Base-by-base conservation (phyloP, 768 basidiomycete species). In the Russula griseocarnosa region DNA sequence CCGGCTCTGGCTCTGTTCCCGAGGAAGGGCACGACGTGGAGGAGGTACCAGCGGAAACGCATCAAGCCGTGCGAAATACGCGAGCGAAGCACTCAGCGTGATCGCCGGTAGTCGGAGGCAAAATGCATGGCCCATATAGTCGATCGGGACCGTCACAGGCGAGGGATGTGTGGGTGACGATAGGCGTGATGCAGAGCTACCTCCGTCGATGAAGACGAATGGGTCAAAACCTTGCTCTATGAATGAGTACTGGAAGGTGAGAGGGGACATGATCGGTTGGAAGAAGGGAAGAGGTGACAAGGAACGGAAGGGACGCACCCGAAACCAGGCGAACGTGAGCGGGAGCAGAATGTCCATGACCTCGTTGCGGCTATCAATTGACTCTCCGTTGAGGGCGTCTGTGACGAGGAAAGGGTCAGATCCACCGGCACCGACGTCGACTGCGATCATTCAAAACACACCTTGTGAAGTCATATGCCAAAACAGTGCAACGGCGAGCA, bases 391-490 rank as follows among this genome's bases (percentile, higher is more conserved):
- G 47, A 68, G 51, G 38, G 60, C 54, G 52, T 42, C 67, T 68
- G 58, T 68, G 58, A 36, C 36, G 51, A 46, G 40, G n/a, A 52
- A 40, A 46, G 60, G 47, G 40, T 40, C 38, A 40, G 34, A 26
- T 47, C 46, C 22, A 26, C 38, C 44, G 42, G 47, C 22, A 26
- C 38, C 44, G 42, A 52, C n/a, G n/a, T 54, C 32, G 56, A 51
- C 55, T 32, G 32, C 61, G 65, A 62, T 66, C 62, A 4, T 18
- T 14, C 42, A 16, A n/a, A n/a, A 67, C 66, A 24, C 47, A 67
- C 66, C 66, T 52, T 65, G 66, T 54, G 63, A 57, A 58, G 60
- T 66, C 67, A 58, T 53, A 50, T 69, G 66, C 66, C 68, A 69
- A 46, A 67, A 64, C n/a, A 69, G 53, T 5, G 68, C 62, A 18